Base-by-base conservation (phyloP, 177 flowering plant species). In the Telopea speciosissima region DNA sequence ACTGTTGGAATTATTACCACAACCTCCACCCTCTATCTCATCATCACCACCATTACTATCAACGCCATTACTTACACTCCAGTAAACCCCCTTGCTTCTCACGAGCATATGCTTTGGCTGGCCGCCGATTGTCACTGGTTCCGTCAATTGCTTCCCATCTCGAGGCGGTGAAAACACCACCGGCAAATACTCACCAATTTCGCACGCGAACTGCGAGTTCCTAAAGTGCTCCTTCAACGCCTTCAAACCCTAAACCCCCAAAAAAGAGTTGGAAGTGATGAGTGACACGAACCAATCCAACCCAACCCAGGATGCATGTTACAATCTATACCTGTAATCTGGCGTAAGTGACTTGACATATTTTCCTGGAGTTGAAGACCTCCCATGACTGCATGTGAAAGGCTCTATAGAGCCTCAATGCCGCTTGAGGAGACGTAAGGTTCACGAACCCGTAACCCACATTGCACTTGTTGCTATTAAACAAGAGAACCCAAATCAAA, bases 401-500 rank as follows among this genome's bases (percentile, higher is more conserved):
- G 14, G 95, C 88, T 75, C 88, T 92, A 87, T 92, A 87, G 9
- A 94, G 84, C 76, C 92, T 88, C 87, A 78, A 78, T 21, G 95
- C 81, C 0, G 97, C 96, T 73, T 91, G 79, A 3, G 98, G 92
- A 1, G 97, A 81, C 0, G 97, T 94, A 80, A 92, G 77, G 83
- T 94, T 92, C 85, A 92, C 97, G 70, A 94, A 92, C 78, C 97
- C 98, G 80, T 94, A 94, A 66, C 98, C 98, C 73, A 94, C 95
- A 78, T 92, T 94, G 85, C 98, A 94, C 76, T 92, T 94, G 89
- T 94, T 94, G 72, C 97, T 93, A 72, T 33, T 28, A 17, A 11
- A 49, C 59, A 16, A 23, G 21, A 74, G 5, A 69, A 1, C n/a
- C n/a, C n/a, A 28, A 17, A 1, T 36, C 40, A 36, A 8, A 36